Percentiles rank a stretch among this genome's conserved stretches.
phyloP scores from a whole-genome alignment of 2,329 filamentous ascomycete genomes.

The Xylariaceae sp. region DNA sequence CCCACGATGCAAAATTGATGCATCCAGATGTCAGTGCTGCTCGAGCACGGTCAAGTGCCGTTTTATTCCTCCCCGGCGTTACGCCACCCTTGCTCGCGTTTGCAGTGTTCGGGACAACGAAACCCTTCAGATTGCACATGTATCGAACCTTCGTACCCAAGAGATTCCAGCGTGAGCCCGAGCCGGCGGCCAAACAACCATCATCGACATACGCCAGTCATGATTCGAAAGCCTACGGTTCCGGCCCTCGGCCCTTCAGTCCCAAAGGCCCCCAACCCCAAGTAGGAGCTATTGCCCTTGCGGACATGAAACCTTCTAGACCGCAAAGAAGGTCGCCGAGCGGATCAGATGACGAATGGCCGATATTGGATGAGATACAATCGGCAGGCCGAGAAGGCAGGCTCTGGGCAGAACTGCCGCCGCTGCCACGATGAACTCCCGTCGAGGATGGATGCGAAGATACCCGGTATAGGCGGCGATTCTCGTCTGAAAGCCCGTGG shows the following conservation, averaged over 20 bases:
- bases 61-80: conserved; percentile 31
- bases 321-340: neutral
- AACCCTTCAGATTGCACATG: conserved; percentile 25
- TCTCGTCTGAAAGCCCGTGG: too few relatives aligned
- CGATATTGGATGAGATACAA: neutral
- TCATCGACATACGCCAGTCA: neutral
- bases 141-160: conserved; percentile 15
- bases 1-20: conserved; percentile 16
- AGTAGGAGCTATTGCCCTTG: neutral
- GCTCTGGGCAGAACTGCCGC: too few relatives aligned
- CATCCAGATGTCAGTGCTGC: conserved; percentile 26
- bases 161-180: conserved; percentile 5
- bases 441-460: too few relatives aligned
- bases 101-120: conserved; percentile 34
- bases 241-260: neutral
- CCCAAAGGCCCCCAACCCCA: neutral
- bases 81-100: conserved; percentile 29
- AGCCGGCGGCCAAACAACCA: neutral
- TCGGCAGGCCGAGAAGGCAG: too few relatives aligned
- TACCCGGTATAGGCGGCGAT: too few relatives aligned
- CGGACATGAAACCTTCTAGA: neutral
- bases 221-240: neutral
- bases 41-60: conserved; percentile 23
- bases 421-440: too few relatives aligned
- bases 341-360: conserved; percentile 1